These are phyloP conservation scores for Colletotrichum gigasporum DNA, from an alignment of 2,329 filamentous ascomycete species.

Conservation along the genomic window DNA sequence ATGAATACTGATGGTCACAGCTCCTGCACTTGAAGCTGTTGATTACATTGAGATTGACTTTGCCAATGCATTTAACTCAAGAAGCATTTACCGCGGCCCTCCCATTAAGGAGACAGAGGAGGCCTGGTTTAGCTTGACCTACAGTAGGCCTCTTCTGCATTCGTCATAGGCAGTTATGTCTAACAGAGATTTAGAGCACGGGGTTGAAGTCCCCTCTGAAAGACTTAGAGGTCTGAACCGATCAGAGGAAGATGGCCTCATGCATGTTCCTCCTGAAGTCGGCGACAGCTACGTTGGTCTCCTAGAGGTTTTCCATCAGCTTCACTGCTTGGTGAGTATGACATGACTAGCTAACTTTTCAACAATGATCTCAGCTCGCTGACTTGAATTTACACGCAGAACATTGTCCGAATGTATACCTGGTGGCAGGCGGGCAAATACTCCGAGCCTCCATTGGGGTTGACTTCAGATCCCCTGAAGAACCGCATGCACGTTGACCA, in stretches of 20 bases:
- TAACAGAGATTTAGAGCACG: neutral
- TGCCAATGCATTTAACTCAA: conserved; percentile 6
- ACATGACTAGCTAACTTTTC: neutral
- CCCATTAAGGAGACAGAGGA: conserved; percentile 9
- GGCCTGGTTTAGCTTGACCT: conserved; percentile 12
- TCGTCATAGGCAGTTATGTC: neutral
- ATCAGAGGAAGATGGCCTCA: conserved; percentile 6
- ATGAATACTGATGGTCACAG: neutral
- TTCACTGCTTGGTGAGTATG: conserved; percentile 29
- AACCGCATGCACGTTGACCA: conserved; percentile 32
- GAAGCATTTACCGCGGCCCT: conserved; percentile 18
- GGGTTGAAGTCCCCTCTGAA: conserved; percentile 4
- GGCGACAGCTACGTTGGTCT: conserved; percentile 20
- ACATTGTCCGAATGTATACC: conserved; percentile 30
- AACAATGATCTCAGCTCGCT: neutral
- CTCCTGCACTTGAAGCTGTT: conserved; percentile 19
- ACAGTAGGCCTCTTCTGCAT: neutral
- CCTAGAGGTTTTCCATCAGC: conserved; percentile 32
- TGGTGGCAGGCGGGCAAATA: conserved; percentile 28
- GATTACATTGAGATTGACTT: conserved; percentile 8
- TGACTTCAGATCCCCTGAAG: conserved; percentile 20
- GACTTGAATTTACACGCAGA: neutral
- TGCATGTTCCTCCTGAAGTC: neutral
- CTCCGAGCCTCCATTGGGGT: neutral
- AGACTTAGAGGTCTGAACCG: neutral